Evolutionary conservation across 257 asterid genomes (phyloP).

Genomic region (Fraxinus americana): DNA sequence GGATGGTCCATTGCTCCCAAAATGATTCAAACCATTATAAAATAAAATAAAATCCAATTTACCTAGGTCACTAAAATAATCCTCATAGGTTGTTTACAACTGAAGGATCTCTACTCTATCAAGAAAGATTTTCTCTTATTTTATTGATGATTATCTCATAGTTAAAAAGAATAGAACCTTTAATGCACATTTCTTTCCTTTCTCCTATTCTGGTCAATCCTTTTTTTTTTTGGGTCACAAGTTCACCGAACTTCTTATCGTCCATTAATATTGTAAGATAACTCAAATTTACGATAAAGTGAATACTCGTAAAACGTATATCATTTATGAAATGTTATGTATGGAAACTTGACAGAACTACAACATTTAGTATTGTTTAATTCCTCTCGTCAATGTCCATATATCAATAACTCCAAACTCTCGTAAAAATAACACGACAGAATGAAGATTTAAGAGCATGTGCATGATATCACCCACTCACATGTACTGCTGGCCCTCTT

Average conservation of each 20-base stretch:
- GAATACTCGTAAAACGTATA: too few relatives aligned
- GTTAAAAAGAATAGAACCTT: neutral
- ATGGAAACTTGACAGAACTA: too few relatives aligned
- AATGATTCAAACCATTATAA: neutral
- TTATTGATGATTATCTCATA: neutral
- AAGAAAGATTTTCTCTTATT: neutral
- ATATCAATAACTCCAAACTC: too few relatives aligned
- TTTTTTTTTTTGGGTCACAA: too few relatives aligned
- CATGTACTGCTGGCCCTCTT: neutral
- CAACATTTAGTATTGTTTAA: too few relatives aligned
- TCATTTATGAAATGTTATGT: too few relatives aligned
- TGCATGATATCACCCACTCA: neutral
- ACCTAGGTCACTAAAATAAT: neutral
- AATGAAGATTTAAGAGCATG: neutral
- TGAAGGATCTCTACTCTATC: neutral
- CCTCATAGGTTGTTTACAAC: neutral
- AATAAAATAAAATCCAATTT: neutral
- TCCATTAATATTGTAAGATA: too few relatives aligned
- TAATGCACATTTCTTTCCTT: neutral
- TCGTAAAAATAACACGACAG: too few relatives aligned
- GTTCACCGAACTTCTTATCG: too few relatives aligned
- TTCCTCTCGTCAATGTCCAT: too few relatives aligned
- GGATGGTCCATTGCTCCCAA: neutral
- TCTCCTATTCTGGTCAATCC: neutral
- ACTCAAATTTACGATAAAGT: too few relatives aligned